Percentiles rank a stretch among this genome's conserved stretches.
phyloP scores from a whole-genome alignment of 257 asterid genomes.

The Solanum clarkiae region DNA sequence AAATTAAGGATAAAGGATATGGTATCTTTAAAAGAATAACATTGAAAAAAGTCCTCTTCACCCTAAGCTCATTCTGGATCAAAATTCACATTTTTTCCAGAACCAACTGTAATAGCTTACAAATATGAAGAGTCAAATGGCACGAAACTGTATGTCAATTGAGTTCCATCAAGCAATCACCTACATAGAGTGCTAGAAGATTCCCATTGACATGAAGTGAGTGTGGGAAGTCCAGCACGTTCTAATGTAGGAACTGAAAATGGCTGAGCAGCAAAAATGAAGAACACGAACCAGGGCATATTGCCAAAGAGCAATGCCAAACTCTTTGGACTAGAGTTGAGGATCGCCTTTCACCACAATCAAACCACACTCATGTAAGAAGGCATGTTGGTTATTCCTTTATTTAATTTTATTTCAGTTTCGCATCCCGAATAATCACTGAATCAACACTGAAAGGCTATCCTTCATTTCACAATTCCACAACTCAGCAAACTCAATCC shows the following conservation, averaged over 20 bases:
- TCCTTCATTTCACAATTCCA: neutral
- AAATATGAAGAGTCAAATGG: neutral
- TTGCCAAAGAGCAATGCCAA: neutral
- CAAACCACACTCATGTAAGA: neutral
- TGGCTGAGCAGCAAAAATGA: neutral
- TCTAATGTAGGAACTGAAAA: neutral
- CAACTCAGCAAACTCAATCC: neutral
- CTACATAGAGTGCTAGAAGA: neutral
- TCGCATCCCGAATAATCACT: neutral
- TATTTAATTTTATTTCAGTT: neutral
- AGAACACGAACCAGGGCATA: neutral
- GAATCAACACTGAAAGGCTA: neutral
- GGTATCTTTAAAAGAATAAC: neutral
- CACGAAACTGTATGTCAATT: neutral
- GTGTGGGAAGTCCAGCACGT: neutral
- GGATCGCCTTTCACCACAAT: neutral
- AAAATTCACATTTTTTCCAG: neutral
- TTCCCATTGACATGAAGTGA: neutral
- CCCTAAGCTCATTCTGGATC: neutral
- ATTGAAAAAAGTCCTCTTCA: neutral
- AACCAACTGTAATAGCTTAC: neutral
- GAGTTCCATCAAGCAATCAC: neutral
- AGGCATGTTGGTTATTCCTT: neutral
- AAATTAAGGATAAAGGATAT: neutral
- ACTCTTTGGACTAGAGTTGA: neutral